Evolutionary conservation across 768 basidiomycete genomes (phyloP).

Genomic region (Pleurotus sapidus): DNA sequence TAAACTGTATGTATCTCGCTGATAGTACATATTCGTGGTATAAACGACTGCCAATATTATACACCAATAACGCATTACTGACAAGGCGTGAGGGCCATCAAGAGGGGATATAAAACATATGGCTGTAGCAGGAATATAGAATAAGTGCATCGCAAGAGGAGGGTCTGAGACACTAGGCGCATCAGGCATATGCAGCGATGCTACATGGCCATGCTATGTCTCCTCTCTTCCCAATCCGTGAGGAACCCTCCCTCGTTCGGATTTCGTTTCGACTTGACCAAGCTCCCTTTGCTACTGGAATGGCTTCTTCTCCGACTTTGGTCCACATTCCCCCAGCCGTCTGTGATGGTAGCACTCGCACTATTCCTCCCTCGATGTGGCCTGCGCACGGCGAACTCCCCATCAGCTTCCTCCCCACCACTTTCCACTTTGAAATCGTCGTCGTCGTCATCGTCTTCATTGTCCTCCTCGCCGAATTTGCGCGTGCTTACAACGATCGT

Average conservation of each 20-base stretch:
- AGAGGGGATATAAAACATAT: no score
- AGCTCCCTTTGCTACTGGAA: slow-evolving; percentile 24
- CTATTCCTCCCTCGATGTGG: background rate
- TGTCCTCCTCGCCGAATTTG: slow-evolving; percentile 18
- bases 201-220: slow-evolving; percentile 57
- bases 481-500: slow-evolving; percentile 23
- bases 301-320: slow-evolving; percentile 30
- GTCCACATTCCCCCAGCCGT: slow-evolving; percentile 53
- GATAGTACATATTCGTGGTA: no score
- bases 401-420: slow-evolving; percentile 72
- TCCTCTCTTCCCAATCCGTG: slow-evolving; percentile 48
- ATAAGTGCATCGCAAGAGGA: no score
- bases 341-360: slow-evolving; percentile 8
- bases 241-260: slow-evolving; percentile 17
- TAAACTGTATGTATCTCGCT: no score
- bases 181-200: no score
- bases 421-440: slow-evolving; percentile 43
- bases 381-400: slow-evolving; percentile 41
- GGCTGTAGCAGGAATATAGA: no score
- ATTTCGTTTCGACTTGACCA: slow-evolving; percentile 28
- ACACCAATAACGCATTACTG: no score
- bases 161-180: no score
- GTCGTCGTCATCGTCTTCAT: slow-evolving; percentile 52
- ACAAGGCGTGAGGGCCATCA: no score
- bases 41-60: no score